A percentile compares a stretch with the other conserved stretches of the same genome.
These are phyloP conservation scores for Venustampulla echinocandica DNA, from an alignment of 495 filamentous ascomycete genomes.

Conservation along the genomic window DNA sequence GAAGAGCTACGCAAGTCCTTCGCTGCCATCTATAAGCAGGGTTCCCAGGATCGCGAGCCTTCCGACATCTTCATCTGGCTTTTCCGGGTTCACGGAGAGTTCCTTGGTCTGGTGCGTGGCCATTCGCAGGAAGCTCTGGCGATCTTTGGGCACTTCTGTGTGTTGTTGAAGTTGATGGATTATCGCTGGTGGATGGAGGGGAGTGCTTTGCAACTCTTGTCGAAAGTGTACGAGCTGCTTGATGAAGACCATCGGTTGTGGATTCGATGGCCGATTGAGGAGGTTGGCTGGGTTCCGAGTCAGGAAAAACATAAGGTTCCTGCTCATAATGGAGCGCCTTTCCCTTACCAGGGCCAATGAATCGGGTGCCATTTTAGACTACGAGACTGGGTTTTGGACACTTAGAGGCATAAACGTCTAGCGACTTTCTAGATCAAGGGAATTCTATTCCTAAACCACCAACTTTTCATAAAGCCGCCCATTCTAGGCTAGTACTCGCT, in stretches of 20 bases:
- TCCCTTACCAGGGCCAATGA: no score
- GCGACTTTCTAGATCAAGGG: no score
- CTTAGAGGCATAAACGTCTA: no score
- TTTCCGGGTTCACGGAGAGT: constrained; percentile 25
- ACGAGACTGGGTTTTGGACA: no score
- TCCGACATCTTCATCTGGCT: constrained; percentile 34
- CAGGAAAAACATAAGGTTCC: no score
- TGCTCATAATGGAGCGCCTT: no score
- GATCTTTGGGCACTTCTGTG: constrained; percentile 35
- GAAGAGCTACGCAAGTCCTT: constrained; percentile 1
- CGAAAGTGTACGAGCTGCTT: constrained; percentile 27
- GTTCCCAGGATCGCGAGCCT: constrained; percentile 14
- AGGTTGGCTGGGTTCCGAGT: constrained; percentile 31
- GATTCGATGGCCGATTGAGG: constrained; percentile 36
- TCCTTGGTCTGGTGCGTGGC: constrained; percentile 26
- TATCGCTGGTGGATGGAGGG: constrained; percentile 37
- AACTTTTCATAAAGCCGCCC: no score
- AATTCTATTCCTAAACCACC: no score
- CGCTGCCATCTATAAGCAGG: not conserved
- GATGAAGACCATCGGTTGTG: constrained; percentile 33
- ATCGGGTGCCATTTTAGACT: no score
- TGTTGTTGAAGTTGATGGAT: constrained; percentile 29
- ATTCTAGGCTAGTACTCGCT: no score
- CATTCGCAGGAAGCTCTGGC: constrained; percentile 30
- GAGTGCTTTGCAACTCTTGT: constrained; percentile 30